phyloP scores from a whole-genome alignment of 2,329 filamentous ascomycete species.

The Didymella lethalis region DNA sequence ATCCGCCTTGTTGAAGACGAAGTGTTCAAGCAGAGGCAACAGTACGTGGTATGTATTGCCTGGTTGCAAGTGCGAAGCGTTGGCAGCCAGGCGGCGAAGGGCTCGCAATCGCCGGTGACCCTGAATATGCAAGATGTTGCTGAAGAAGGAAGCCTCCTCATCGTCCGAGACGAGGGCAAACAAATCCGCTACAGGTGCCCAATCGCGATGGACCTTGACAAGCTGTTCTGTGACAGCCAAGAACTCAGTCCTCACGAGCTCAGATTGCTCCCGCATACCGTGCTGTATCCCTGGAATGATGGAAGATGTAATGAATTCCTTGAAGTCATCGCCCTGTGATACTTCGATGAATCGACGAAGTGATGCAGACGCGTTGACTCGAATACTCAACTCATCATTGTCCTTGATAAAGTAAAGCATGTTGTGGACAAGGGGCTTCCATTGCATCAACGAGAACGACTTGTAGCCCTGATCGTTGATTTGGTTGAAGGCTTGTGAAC shows the following conservation, averaged over 20 bases:
- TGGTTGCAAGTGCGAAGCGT: slow-evolving; percentile 74
- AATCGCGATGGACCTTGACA: slow-evolving; percentile 72
- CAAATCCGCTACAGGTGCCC: slow-evolving; percentile 78
- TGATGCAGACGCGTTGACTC: slow-evolving; percentile 81
- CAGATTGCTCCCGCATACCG: slow-evolving; percentile 79
- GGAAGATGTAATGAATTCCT: slow-evolving; percentile 67
- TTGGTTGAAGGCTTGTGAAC: slow-evolving; percentile 76
- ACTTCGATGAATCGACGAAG: slow-evolving; percentile 78
- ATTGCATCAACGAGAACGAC: slow-evolving; percentile 74
- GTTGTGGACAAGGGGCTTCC: slow-evolving; percentile 88
- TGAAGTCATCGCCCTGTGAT: slow-evolving; percentile 59
- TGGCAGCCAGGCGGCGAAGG: slow-evolving; percentile 75
- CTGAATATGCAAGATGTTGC: slow-evolving; percentile 89
- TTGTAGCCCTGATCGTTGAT: slow-evolving; percentile 71
- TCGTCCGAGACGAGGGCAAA: slow-evolving; percentile 73
- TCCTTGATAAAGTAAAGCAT: slow-evolving; percentile 86
- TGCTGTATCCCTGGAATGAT: slow-evolving; percentile 79
- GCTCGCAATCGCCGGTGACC: slow-evolving; percentile 85
- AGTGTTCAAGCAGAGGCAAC: slow-evolving; percentile 91
- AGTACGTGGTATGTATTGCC: slow-evolving; percentile 86
- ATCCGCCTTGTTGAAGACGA: slow-evolving; percentile 83
- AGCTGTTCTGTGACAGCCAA: slow-evolving; percentile 81
- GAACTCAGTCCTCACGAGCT: slow-evolving; percentile 84
- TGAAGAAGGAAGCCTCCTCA: slow-evolving; percentile 87
- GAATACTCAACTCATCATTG: slow-evolving; percentile 86